These are phyloP conservation scores for Cicer pinnatifidum DNA, from an alignment of 306 rosid genomes.

Conservation along the genomic window DNA sequence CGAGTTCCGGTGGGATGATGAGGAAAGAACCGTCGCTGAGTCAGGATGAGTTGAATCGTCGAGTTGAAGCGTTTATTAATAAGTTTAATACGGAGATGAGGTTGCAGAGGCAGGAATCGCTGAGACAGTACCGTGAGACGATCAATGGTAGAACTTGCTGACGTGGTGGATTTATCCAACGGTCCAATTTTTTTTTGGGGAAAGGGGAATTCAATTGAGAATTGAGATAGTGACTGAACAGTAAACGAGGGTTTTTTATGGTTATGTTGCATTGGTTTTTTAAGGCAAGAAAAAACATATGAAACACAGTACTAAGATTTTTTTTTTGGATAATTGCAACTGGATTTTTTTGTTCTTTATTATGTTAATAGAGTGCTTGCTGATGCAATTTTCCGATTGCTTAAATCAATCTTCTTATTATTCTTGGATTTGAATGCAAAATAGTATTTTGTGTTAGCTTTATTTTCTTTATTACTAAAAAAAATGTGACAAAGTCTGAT, in stretches of 20 bases:
- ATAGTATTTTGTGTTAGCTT: background rate
- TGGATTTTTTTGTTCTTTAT: slow-evolving; percentile 24
- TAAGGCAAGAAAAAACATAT: background rate
- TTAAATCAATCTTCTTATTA: background rate
- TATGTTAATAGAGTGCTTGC: slow-evolving; percentile 10
- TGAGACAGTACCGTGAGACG: slow-evolving; percentile 76
- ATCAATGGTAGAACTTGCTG: slow-evolving; percentile 48
- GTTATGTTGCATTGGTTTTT: slow-evolving; percentile 11
- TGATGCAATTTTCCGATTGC: slow-evolving; percentile 11
- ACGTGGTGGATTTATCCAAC: background rate
- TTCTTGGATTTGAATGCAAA: background rate
- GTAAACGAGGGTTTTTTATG: slow-evolving; percentile 2
- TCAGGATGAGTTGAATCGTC: slow-evolving; percentile 93
- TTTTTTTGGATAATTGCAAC: slow-evolving; percentile 2
- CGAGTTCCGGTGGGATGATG: slow-evolving; percentile 49
- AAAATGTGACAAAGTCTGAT: background rate
- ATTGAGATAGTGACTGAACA: slow-evolving; percentile 7
- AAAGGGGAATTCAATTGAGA: background rate
- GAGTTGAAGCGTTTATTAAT: slow-evolving; percentile 91
- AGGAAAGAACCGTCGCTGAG: slow-evolving; percentile 77
- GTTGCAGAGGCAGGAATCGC: slow-evolving; percentile 89
- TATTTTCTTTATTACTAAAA: background rate
- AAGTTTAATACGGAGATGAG: slow-evolving; percentile 93
- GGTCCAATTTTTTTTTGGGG: background rate
- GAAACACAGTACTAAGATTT: slow-evolving; percentile 2